phyloP scores from a whole-genome alignment of 371 early-diverging fungal species.

The Rhizopus delemar region DNA sequence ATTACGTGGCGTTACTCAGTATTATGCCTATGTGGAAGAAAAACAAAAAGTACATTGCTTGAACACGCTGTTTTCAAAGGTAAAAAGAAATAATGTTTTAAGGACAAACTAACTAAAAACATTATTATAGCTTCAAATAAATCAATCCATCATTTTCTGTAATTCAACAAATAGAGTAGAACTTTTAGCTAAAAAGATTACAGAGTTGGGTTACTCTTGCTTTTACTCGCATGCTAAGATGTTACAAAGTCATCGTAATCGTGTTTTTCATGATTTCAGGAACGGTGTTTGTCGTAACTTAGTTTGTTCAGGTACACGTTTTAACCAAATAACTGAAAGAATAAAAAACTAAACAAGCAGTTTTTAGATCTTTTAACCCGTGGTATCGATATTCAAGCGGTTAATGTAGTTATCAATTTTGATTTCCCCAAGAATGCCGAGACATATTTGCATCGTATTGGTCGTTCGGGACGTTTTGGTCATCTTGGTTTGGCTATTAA shows the following conservation, averaged over 20 bases:
- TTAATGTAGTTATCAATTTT: conserved; percentile 99
- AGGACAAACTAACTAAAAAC: background rate
- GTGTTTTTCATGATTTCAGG: conserved; percentile 98
- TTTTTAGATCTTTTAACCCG: conserved; percentile 88
- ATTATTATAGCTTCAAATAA: conserved; percentile 79
- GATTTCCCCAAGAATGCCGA: conserved; percentile 99
- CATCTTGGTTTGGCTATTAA: conserved; percentile 97
- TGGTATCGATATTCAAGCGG: conserved; percentile 99
- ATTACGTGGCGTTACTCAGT: conserved; percentile 95
- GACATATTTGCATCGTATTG: conserved; percentile 98
- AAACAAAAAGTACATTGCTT: conserved; percentile 96
- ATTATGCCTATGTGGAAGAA: conserved; percentile 97
- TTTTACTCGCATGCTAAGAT: conserved; percentile 98
- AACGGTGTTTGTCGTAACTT: conserved; percentile 93
- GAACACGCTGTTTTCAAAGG: conserved; percentile 94
- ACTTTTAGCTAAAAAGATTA: conserved; percentile 95
- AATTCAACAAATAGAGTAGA: conserved; percentile 97
- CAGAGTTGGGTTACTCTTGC: conserved; percentile 96
- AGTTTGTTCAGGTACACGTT: conserved; percentile 77
- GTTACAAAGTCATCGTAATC: conserved; percentile 95
- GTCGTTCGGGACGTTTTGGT: conserved; percentile 96
- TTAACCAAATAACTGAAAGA: background rate
- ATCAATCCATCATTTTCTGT: conserved; percentile 99
- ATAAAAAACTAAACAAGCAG: background rate
- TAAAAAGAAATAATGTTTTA: conserved; percentile 4